These are phyloP conservation scores for Beauveria australis DNA, from an alignment of 2,329 filamentous ascomycete genomes.

Conservation along the genomic window DNA sequence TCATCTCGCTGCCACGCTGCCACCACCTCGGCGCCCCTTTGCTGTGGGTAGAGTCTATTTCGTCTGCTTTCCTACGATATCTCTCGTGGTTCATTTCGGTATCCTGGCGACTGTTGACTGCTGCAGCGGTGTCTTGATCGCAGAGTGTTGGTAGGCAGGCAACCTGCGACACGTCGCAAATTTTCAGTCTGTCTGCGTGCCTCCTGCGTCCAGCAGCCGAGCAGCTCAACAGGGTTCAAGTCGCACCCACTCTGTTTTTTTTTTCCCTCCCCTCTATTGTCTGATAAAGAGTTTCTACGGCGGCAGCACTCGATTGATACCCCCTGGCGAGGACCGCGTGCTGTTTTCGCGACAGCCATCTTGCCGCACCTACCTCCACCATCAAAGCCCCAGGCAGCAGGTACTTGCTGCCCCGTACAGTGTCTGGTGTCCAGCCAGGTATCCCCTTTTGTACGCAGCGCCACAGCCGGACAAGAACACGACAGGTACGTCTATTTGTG, in stretches of 20 bases:
- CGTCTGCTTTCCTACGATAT: not conserved
- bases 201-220: not conserved
- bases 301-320: not conserved
- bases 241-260: not conserved
- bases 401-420: not conserved
- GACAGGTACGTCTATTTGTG: not conserved
- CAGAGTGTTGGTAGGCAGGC: not conserved
- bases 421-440: too few relatives aligned
- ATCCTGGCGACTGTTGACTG: not conserved
- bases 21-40: conserved; percentile 6
- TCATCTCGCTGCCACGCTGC: conserved; percentile 9
- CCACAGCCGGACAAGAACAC: not conserved
- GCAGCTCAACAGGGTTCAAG: conserved; percentile 1
- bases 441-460: not conserved
- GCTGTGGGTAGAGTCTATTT: conserved; percentile 2
- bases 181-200: not conserved
- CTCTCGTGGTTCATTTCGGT: not conserved
- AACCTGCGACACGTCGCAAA: conserved; percentile 5
- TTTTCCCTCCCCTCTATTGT: not conserved
- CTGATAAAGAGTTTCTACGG: not conserved
- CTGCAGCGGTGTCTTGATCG: not conserved
- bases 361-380: conserved; percentile 4
- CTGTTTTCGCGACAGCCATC: conserved; percentile 6
- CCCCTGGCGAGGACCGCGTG: not conserved
- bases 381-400: not conserved